phyloP scores from a whole-genome alignment of 1,284 basidiomycete species.

The Ceratobasidium sp. region DNA sequence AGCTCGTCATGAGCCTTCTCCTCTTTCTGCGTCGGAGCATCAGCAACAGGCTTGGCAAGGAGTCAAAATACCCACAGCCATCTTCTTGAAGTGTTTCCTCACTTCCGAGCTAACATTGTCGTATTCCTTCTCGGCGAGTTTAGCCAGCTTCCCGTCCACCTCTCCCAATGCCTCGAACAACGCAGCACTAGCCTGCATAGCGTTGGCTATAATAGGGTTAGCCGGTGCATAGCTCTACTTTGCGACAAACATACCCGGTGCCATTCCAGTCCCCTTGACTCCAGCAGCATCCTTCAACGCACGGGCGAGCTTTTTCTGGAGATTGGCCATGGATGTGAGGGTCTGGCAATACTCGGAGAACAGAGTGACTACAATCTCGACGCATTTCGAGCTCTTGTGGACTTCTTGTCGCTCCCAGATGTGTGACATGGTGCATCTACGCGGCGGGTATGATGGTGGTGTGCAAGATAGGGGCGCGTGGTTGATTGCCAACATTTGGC shows the following conservation, averaged over 20 bases:
- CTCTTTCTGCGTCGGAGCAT: conserved; percentile 63
- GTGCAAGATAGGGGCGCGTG: neutral
- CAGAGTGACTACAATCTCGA: conserved; percentile 69
- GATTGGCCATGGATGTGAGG: conserved; percentile 61
- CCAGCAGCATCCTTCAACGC: conserved; percentile 69
- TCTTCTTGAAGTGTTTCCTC: conserved; percentile 83
- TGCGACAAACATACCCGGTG: conserved; percentile 59
- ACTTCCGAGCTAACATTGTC: conserved; percentile 68
- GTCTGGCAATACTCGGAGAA: conserved; percentile 78
- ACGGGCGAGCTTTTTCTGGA: conserved; percentile 77
- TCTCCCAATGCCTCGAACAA: conserved; percentile 74
- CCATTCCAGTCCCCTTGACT: conserved; percentile 65
- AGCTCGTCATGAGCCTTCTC: conserved; percentile 77
- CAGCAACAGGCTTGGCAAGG: neutral
- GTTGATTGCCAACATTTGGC: conserved; percentile 3
- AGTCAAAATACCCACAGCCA: conserved; percentile 60
- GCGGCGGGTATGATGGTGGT: neutral
- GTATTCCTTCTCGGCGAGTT: conserved; percentile 75
- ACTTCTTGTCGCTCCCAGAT: conserved; percentile 66
- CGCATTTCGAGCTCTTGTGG: conserved; percentile 77
- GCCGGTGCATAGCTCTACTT: conserved; percentile 26
- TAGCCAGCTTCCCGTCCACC: conserved; percentile 73
- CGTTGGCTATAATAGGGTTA: conserved; percentile 56
- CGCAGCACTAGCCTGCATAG: conserved; percentile 65
- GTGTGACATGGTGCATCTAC: conserved; percentile 19